phyloP scores from a whole-genome alignment of 768 basidiomycete species.

The Lactifluus subvellereus region DNA sequence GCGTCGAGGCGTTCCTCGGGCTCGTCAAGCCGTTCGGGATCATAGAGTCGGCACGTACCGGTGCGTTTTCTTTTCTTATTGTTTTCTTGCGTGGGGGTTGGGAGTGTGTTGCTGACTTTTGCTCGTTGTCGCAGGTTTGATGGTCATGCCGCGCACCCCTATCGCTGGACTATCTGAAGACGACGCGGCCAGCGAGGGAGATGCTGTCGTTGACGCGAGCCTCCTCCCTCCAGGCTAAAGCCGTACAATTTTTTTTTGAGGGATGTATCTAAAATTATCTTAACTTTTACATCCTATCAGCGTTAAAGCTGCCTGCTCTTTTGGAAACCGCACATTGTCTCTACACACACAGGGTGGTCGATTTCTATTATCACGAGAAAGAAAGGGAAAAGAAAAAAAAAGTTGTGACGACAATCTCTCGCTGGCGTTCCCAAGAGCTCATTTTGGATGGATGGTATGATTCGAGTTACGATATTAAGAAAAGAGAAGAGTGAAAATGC shows the following conservation, averaged over 20 bases:
- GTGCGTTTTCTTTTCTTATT: slow-evolving; percentile 39
- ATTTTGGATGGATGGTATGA: slow-evolving; percentile 8
- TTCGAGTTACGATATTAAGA: not conserved
- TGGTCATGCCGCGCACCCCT: slow-evolving; percentile 98
- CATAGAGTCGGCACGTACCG: slow-evolving; percentile 90
- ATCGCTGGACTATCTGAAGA: slow-evolving; percentile 56
- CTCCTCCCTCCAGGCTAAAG: slow-evolving; percentile 85
- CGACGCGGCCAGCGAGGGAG: slow-evolving; percentile 46
- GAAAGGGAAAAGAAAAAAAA: not conserved
- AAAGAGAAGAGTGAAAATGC: slow-evolving; percentile 5
- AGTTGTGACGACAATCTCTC: not conserved
- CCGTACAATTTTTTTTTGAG: too few species aligned
- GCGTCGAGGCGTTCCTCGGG: slow-evolving; percentile 90
- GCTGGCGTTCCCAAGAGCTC: not conserved
- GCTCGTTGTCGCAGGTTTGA: slow-evolving; percentile 53
- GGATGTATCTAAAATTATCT: not conserved
- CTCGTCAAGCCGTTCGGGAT: slow-evolving; percentile 93
- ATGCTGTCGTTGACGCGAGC: slow-evolving; percentile 75
- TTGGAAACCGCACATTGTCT: not conserved
- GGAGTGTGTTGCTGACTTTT: not conserved
- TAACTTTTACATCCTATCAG: not conserved
- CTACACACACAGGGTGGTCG: not conserved
- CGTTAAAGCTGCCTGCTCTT: not conserved
- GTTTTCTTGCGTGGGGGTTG: not conserved
- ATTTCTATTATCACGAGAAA: too few species aligned